Base-by-base conservation (phyloP, 2,329 filamentous ascomycete genomes). In the Stylonectria norvegica region DNA sequence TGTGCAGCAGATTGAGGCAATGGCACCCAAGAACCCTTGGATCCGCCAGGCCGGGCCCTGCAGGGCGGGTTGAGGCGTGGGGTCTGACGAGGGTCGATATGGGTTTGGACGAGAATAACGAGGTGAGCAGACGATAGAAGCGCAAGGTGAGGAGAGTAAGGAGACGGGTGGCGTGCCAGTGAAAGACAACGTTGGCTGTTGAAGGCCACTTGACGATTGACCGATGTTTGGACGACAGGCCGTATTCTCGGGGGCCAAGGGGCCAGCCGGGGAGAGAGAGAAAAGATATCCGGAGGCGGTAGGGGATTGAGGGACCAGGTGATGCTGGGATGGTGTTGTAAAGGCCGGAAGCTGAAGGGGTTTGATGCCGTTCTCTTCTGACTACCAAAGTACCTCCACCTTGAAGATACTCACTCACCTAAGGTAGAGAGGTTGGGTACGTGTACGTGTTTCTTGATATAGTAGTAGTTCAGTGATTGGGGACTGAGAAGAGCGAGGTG, bases 71-170 rank as follows among this genome's bases (percentile, higher is more conserved):
- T 25, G 4, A 12, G 18, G 30, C 29, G 42, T 32, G 31, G 46
- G 31, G 45, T 43, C 42, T 34, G 40, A 36, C 23, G 47, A 52
- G 55, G 55, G 50, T 51, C 19, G 44, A 40, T 11, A 23, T 32
- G 42, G 34, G 42, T 36, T 48, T 44, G 35, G 43, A 40, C 35
- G 37, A 32, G 49, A 47, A 45, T 47, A 50, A 50, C 50, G 47
- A 57, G 54, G 55, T 57, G 50, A 53, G 50, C 52, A 56, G 47
- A 27, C 40, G 47, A 57, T 49, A 45, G 37, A 45, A 36, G 31
- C 25, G 20, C 43, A 48, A 56, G 52, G 50, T 57, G 54, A 57
- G 55, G 54, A 57, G 55, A 50, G 50, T 57, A 52, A 57, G 55
- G 54, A 57, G 55, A 57, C 22, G 47, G 38, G 47, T 57, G 55